These are phyloP conservation scores for Hemerocallis citrina DNA, from an alignment of 106 monocot genomes.

Conservation along the genomic window DNA sequence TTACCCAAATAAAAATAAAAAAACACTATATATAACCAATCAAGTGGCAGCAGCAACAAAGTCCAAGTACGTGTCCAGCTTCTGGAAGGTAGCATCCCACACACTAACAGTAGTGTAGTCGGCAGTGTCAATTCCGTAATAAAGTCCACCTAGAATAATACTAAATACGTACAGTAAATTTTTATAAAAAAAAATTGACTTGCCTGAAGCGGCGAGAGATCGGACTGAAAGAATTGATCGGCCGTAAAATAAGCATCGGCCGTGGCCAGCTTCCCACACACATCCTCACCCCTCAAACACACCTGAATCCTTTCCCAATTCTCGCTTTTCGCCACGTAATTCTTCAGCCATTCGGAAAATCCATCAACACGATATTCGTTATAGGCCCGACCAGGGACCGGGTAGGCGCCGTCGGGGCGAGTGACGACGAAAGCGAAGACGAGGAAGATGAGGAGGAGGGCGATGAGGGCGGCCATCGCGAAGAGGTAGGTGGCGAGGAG, in stretches of 20 bases:
- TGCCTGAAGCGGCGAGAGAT: slow-evolving; percentile 75
- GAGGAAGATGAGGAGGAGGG: slow-evolving; percentile 55
- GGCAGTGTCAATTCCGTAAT: too few relatives aligned
- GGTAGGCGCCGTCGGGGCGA: slow-evolving; percentile 38
- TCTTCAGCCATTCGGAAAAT: slow-evolving; percentile 64
- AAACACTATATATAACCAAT: too few relatives aligned
- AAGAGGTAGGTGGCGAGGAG: slow-evolving; percentile 79
- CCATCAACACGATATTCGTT: slow-evolving; percentile 62
- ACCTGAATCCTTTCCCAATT: slow-evolving; percentile 52
- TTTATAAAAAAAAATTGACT: background rate
- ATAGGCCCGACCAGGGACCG: slow-evolving; percentile 54
- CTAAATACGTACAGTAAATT: too few relatives aligned
- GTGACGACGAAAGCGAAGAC: slow-evolving; percentile 82
- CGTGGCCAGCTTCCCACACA: slow-evolving; percentile 47
- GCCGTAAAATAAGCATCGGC: slow-evolving; percentile 29
- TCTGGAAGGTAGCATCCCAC: too few relatives aligned
- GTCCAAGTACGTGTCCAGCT: too few relatives aligned
- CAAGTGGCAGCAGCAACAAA: too few relatives aligned
- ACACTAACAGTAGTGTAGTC: too few relatives aligned
- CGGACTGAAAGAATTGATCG: slow-evolving; percentile 38
- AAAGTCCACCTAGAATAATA: too few relatives aligned
- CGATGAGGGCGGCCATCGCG: slow-evolving; percentile 77
- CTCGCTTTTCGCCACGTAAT: slow-evolving; percentile 24
- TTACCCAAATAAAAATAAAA: too few relatives aligned
- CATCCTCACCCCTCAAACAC: slow-evolving; percentile 40